phyloP scores from a whole-genome alignment of 2,329 filamentous ascomycete genomes.

The Calonectria henricotiae region DNA sequence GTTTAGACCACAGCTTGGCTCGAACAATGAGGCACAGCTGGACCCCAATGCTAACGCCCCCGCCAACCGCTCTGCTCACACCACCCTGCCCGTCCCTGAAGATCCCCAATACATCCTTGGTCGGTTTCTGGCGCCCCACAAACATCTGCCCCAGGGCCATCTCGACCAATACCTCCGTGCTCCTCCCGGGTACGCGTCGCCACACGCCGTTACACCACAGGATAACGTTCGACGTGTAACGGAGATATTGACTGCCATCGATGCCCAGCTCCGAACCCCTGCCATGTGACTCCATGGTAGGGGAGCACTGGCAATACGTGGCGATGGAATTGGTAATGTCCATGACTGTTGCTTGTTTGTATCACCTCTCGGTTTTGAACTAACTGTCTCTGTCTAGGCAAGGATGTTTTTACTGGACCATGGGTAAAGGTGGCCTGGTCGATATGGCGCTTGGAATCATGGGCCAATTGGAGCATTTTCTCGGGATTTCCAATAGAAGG shows the following conservation, averaged over 20 bases:
- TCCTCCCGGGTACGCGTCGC: conserved; percentile 34
- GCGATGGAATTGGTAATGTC: background rate
- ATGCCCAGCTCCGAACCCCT: conserved; percentile 27
- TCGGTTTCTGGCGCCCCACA: conserved; percentile 33
- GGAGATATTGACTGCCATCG: conserved; percentile 36
- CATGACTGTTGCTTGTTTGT: background rate
- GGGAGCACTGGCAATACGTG: background rate
- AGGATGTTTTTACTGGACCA: background rate
- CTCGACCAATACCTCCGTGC: conserved; percentile 38
- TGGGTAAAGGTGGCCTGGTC: background rate
- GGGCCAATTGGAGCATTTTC: conserved; percentile 1
- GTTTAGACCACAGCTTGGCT: conserved; percentile 25
- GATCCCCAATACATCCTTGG: conserved; percentile 33
- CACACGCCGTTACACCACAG: background rate
- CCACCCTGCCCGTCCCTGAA: conserved; percentile 23
- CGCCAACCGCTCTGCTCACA: background rate
- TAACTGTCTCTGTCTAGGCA: background rate
- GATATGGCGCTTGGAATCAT: background rate
- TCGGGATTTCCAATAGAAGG: background rate
- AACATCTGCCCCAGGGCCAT: conserved; percentile 30
- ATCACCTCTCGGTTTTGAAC: background rate
- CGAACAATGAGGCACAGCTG: conserved; percentile 5
- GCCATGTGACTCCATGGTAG: conserved; percentile 19
- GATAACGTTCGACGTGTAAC: conserved; percentile 33
- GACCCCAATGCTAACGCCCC: background rate